Conservation (phyloP, 768 basidiomycete genomes). For the Trametes villosa region DNA sequence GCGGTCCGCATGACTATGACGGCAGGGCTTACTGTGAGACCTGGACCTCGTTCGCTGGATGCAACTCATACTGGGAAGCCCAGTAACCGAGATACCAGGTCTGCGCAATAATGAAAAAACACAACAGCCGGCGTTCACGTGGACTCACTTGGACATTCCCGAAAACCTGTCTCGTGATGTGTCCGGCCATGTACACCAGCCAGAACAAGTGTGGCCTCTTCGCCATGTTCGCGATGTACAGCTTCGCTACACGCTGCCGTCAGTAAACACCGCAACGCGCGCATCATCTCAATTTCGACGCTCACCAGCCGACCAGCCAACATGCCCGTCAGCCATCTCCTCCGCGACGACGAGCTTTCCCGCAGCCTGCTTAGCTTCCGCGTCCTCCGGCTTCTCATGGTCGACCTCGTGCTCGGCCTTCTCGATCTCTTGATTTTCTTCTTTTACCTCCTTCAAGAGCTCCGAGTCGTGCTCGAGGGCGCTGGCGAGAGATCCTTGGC, state of each 20-base stretch:
- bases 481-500: constrained; percentile 51
- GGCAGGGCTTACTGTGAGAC: constrained; percentile 21
- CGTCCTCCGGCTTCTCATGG: constrained; percentile 21
- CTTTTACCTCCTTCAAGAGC: constrained; percentile 32
- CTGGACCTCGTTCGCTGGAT: constrained; percentile 18
- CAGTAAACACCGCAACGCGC: neutral
- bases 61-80: constrained; percentile 30
- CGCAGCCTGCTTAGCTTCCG: constrained; percentile 32
- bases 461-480: constrained; percentile 44
- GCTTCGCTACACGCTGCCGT: constrained; percentile 4
- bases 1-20: neutral
- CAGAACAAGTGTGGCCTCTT: constrained; percentile 5
- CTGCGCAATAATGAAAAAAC: constrained; percentile 20
- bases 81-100: constrained; percentile 48
- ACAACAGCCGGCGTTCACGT: too few species aligned
- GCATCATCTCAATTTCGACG: neutral
- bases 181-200: constrained; percentile 5
- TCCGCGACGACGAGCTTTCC: constrained; percentile 68
- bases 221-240: constrained; percentile 11
- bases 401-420: constrained; percentile 30
- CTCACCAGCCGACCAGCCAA: constrained; percentile 50
- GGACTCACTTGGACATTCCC: constrained; percentile 5
- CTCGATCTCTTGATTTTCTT: constrained; percentile 27
- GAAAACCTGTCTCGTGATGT: neutral
- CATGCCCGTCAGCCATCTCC: constrained; percentile 63